Conservation (phyloP, 169 alveolate genomes). For the Plasmodium chabaudi region DNA sequence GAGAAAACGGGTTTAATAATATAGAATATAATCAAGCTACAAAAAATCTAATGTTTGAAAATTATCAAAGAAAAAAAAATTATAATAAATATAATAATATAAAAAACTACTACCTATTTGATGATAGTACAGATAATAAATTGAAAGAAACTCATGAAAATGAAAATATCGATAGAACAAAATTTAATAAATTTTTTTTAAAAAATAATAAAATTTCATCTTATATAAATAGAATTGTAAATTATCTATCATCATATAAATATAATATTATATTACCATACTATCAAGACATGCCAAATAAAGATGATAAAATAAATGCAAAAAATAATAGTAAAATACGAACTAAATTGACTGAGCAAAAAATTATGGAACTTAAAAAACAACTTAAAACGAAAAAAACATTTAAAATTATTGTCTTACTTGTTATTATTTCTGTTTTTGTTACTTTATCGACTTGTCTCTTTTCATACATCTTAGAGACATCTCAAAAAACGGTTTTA, state of each 20-base stretch:
- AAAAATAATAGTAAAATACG: conserved; percentile 9
- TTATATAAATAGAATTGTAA: conserved; percentile 2
- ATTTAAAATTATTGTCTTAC: conserved; percentile 26
- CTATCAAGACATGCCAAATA: conserved; percentile 19
- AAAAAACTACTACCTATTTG: conserved; percentile 14
- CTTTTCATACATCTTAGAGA: conserved; percentile 51
- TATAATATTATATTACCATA: conserved; percentile 50
- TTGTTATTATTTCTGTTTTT: conserved; percentile 22
- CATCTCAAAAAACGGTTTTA: conserved; percentile 39
- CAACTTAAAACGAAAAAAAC: conserved; percentile 26
- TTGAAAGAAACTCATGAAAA: background rate
- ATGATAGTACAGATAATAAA: conserved; percentile 16
- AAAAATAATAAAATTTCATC: conserved; percentile 12
- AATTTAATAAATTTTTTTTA: background rate
- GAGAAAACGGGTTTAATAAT: background rate
- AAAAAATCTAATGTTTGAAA: conserved; percentile 34
- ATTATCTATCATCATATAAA: conserved; percentile 42
- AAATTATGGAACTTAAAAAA: conserved; percentile 50
- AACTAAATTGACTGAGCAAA: conserved; percentile 33
- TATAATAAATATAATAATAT: conserved; percentile 31
- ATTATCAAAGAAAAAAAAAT: conserved; percentile 37
- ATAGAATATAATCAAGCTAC: conserved; percentile 3
- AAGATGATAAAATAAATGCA: conserved; percentile 11
- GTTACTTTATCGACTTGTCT: conserved; percentile 32
- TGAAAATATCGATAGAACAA: background rate